A percentile compares a stretch with the other conserved stretches of the same genome.
Conservation (phyloP, 495 filamentous ascomycete species). For the Mycothermus thermophilus region DNA sequence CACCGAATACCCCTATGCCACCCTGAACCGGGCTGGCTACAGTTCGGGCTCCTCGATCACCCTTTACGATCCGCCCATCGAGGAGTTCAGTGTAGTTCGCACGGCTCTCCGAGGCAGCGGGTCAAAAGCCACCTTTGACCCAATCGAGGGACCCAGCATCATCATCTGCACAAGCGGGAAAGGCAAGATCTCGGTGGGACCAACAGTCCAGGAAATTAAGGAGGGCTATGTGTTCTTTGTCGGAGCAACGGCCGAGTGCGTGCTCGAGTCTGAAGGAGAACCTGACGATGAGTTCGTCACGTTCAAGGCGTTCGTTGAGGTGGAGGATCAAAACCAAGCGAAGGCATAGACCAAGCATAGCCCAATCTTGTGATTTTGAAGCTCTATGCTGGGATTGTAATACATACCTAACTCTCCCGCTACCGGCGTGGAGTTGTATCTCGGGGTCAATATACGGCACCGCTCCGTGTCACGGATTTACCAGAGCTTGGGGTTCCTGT, state of each 20-base stretch:
- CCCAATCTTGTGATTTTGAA: no score
- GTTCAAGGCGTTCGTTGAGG: slow-evolving; percentile 92
- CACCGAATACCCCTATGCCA: slow-evolving; percentile 66
- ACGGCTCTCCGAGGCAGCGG: slow-evolving; percentile 55
- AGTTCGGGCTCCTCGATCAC: slow-evolving; percentile 50
- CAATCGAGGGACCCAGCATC: slow-evolving; percentile 79
- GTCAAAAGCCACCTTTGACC: slow-evolving; percentile 74
- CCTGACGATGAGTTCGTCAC: slow-evolving; percentile 60
- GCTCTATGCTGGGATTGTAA: no score
- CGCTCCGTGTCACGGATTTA: no score
- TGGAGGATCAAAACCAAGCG: slow-evolving; percentile 34
- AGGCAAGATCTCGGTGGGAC: slow-evolving; percentile 72
- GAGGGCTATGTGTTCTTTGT: slow-evolving; percentile 83
- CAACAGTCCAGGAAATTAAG: slow-evolving; percentile 48
- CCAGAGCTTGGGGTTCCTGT: no score
- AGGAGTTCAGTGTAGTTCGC: slow-evolving; percentile 87
- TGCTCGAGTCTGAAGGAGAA: slow-evolving; percentile 47
- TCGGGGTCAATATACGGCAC: no score
- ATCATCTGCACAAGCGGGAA: slow-evolving; percentile 75
- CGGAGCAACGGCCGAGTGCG: slow-evolving; percentile 73
- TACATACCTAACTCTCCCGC: no score
- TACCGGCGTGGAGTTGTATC: no score
- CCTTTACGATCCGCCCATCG: slow-evolving; percentile 90
- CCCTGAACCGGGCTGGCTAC: slow-evolving; percentile 66
- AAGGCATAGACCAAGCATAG: no score